These are phyloP conservation scores for Fraxinus paxiana DNA, from an alignment of 305 asterid genomes.

Conservation along the genomic window DNA sequence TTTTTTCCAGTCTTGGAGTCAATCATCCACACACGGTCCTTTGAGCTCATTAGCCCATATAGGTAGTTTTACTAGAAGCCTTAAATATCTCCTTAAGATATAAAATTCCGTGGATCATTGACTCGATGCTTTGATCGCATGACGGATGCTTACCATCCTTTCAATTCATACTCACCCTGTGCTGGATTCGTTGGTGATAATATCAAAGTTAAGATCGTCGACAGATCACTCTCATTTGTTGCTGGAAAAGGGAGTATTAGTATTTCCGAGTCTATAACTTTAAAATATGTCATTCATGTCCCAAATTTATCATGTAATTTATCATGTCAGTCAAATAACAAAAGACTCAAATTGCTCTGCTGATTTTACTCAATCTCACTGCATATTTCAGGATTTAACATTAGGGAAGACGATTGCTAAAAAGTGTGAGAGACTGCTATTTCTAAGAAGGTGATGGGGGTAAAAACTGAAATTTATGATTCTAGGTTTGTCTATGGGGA, in stretches of 20 bases:
- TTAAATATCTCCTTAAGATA: not conserved
- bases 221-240: not conserved
- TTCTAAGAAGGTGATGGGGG: not conserved
- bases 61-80: not conserved
- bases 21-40: not conserved
- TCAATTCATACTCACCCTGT: not conserved
- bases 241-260: not conserved
- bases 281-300: not conserved
- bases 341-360: not conserved
- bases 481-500: not conserved
- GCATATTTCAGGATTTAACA: not conserved
- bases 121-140: not conserved
- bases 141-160: not conserved
- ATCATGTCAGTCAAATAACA: not conserved
- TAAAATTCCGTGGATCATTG: not conserved
- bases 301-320: not conserved
- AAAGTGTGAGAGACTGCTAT: not conserved
- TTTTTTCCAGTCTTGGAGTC: not conserved
- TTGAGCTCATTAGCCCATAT: not conserved
- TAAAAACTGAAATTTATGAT: not conserved
- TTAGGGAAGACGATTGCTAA: not conserved
- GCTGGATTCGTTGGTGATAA: not conserved
- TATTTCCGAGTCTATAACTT: not conserved
- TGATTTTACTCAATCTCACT: not conserved
- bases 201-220: not conserved